Base-by-base conservation (phyloP, 2,329 filamentous ascomycete species). In the Blastomyces silverae region DNA sequence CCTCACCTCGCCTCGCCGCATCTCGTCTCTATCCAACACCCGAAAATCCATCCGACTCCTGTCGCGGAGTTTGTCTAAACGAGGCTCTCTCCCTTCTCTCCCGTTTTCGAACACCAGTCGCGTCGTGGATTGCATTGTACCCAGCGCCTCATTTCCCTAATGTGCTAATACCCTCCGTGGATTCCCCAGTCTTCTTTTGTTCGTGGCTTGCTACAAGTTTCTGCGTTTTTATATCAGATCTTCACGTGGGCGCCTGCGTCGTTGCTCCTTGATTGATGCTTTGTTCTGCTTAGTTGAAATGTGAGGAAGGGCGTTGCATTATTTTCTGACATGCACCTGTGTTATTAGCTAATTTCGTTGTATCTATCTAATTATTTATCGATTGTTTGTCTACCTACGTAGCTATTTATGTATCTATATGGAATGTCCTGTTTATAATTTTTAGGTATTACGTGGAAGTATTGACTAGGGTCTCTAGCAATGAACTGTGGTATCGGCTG, bases 341-440 rank as follows among this genome's bases (percentile, higher is more conserved):
- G 25, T 61, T 61, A 31, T 48, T 61, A 39, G 42, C 5, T 61
- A 48, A 25, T 37, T 50, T 61, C 11, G 13, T 2, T 53, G 25
- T 15, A 53, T 53, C 25, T 53, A 13, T 20, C 25, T 20, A 31
- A n/a, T 17, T 53, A 53, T 31, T 31, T 53, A 31, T 53, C 50
- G 10, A 28, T 20, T 28, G 15, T 58, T 2, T 28, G 52, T 42
- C 17, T 42, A 13, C 53, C 22, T 17, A 10, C 25, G 4, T 25
- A 11, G 1, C 22, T 52, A 52, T 25, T 53, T 53, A 6, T 53
- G 10, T 53, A 50, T 53, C 22, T 11, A 37, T 42, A 56, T 64
- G 22, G 22, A 17, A 17, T 20, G 17, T 53, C 25, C 50, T 34
- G 28, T 28, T 25, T 55, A 22, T 28, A 10, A n/a, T 28, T 11